These are phyloP conservation scores for Westerdykella aurantiaca DNA, from an alignment of 2,329 filamentous ascomycete genomes.

Conservation along the genomic window DNA sequence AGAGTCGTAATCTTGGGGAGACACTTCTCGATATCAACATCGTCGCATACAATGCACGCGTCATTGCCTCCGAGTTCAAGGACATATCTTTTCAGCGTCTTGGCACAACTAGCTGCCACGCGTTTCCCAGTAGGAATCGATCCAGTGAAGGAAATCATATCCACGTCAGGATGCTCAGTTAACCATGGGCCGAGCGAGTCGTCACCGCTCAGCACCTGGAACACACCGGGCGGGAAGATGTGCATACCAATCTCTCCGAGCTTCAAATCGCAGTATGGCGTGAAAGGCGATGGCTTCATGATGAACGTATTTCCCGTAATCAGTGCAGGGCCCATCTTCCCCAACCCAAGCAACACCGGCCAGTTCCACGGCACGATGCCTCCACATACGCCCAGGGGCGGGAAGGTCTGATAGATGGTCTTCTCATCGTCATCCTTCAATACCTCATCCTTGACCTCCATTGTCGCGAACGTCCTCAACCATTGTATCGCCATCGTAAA, in stretches of 20 bases:
- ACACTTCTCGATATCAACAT: constrained; percentile 51
- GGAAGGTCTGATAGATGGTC: constrained; percentile 33
- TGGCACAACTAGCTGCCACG: constrained; percentile 52
- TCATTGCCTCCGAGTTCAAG: constrained; percentile 60
- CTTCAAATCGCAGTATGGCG: constrained; percentile 55
- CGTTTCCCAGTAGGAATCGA: constrained; percentile 56
- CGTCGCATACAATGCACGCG: constrained; percentile 53
- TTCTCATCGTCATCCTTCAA: constrained; percentile 36
- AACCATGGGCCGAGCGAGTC: constrained; percentile 56
- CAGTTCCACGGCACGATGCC: constrained; percentile 45
- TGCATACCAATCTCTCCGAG: constrained; percentile 53
- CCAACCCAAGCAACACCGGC: constrained; percentile 48
- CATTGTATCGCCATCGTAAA: constrained; percentile 7
- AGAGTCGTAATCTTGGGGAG: constrained; percentile 47
- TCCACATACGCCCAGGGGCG: constrained; percentile 35
- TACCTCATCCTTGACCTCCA: constrained; percentile 33
- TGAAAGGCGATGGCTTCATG: constrained; percentile 53
- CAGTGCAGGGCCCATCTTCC: constrained; percentile 54
- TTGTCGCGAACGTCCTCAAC: constrained; percentile 27
- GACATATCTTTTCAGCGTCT: constrained; percentile 56
- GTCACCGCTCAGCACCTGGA: constrained; percentile 56
- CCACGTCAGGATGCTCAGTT: constrained; percentile 54
- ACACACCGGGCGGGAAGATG: constrained; percentile 58
- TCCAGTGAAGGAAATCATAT: constrained; percentile 61
- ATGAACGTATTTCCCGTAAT: constrained; percentile 54